Evolutionary conservation across 805 yeast species (phyloP), one percentile per base, ranked within the genome.

Genomic region (Trichomonascus vanleenenianus): DNA sequence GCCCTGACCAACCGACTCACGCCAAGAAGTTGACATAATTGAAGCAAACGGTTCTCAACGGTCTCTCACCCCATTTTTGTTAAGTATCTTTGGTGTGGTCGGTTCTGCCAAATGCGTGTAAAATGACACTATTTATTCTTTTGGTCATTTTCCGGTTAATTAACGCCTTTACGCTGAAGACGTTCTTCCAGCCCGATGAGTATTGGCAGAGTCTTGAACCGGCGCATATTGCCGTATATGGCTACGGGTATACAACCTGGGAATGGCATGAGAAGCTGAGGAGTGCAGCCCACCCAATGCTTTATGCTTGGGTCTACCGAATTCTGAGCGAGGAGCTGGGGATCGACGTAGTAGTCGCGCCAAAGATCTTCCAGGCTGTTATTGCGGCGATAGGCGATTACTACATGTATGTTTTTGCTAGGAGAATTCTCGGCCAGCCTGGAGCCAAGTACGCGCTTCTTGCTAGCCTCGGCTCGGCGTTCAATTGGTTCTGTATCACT

Each of bases 141-240:
- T 30, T 49, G 30, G 30, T 76, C 2, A 42, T 67, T 0, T 51
- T 74, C n/a, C 63, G 95, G 34, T 50, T 81, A 8, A 30, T 75
- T 55, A 87, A 88, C 62, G 76, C 94, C 0, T 58, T 84, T 19
- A 61, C 79, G 1, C 75, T 78, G 3, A 60, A 60, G 45, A 87
- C 97, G 0, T 93, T 79, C 59, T 93, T 93, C 65, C 99, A 93
- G 62, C 91, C 98, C 0, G 99, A 93, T 62, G 99, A 93, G 63
- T 93, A 73, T 64, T 93, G 82, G 79, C 99, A 93, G 64, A 72
- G 89, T 0, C 66, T 93, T 43, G 98, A 93, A 57, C 96, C 96
- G 0, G 98, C 97, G 0, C 96, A 88, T 62, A 47, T 57, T 3
- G 66, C 72, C 32, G 82, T 83, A 0, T 87, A 72, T 60, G 89